Evolutionary conservation across 2,329 filamentous ascomycete genomes (phyloP).

Genomic region (Colletotrichum kahawae): DNA sequence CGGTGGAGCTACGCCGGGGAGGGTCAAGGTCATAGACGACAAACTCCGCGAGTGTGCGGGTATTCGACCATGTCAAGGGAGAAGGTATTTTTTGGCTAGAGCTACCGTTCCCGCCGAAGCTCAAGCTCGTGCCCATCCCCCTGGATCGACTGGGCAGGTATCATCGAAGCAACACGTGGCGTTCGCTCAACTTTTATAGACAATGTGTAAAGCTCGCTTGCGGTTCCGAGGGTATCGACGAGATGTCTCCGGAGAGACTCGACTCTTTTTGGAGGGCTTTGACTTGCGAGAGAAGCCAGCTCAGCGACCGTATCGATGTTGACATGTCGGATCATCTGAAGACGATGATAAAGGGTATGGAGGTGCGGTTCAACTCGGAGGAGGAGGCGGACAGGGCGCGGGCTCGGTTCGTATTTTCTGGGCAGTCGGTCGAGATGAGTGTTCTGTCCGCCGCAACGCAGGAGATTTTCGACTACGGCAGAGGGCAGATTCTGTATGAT

Average conservation of each 20-base stretch:
- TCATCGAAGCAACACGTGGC: background rate
- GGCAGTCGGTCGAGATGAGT: background rate
- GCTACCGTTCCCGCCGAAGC: background rate
- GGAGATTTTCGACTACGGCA: background rate
- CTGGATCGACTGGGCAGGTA: background rate
- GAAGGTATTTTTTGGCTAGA: background rate
- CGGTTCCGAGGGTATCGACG: background rate
- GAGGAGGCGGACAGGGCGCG: background rate
- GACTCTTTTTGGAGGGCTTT: background rate
- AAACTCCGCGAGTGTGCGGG: background rate
- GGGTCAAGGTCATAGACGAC: background rate
- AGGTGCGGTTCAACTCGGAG: background rate
- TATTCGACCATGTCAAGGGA: background rate
- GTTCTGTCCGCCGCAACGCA: background rate
- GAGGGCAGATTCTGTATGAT: background rate
- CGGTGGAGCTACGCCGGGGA: background rate
- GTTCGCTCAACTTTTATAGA: background rate
- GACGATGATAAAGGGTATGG: background rate
- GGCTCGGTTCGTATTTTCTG: background rate
- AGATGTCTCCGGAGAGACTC: background rate
- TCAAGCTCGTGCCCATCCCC: background rate
- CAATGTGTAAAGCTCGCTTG: background rate
- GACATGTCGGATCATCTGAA: background rate
- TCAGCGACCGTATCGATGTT: constrained; percentile 2
- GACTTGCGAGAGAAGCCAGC: background rate